Evolutionary conservation across 1,139 yeast species (phyloP).

Genomic region (Sugiyamaella castrensis): DNA sequence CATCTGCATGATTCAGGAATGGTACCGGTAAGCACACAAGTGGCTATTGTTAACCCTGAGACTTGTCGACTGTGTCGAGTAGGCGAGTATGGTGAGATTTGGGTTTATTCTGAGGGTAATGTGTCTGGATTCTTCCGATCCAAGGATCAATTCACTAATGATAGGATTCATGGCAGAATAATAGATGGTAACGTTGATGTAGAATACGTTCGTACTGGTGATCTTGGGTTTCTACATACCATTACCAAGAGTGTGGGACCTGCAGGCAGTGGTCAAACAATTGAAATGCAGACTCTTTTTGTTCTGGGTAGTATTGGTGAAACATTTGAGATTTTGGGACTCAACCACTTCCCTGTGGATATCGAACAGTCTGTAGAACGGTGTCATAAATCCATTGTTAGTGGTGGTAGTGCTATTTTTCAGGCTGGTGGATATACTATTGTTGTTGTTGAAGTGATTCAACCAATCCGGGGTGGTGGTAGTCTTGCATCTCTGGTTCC

Average conservation of each 20-base stretch:
- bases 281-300: slow-evolving; percentile 75
- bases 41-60: slow-evolving; percentile 94
- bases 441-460: slow-evolving; percentile 69
- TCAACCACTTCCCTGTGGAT: slow-evolving; percentile 87
- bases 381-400: slow-evolving; percentile 56
- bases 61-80: slow-evolving; percentile 71
- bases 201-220: slow-evolving; percentile 84
- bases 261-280: slow-evolving; percentile 31
- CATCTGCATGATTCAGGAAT: slow-evolving; percentile 92
- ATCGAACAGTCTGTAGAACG: slow-evolving; percentile 73
- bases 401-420: slow-evolving; percentile 63
- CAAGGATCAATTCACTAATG: slow-evolving; percentile 42
- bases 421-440: slow-evolving; percentile 81
- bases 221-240: slow-evolving; percentile 85
- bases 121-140: slow-evolving; percentile 52
- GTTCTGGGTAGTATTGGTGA: slow-evolving; percentile 83
- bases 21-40: slow-evolving; percentile 91
- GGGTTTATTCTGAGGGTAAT: slow-evolving; percentile 92
- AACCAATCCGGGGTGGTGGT: slow-evolving; percentile 34
- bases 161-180: slow-evolving; percentile 57
- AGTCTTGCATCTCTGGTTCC: slow-evolving; percentile 76
- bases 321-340: slow-evolving; percentile 87
- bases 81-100: slow-evolving; percentile 97
- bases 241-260: slow-evolving; percentile 45
- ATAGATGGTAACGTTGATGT: slow-evolving; percentile 60